These are phyloP conservation scores for Aspergillus steynii DNA, from an alignment of 495 filamentous ascomycete species.

Conservation along the genomic window DNA sequence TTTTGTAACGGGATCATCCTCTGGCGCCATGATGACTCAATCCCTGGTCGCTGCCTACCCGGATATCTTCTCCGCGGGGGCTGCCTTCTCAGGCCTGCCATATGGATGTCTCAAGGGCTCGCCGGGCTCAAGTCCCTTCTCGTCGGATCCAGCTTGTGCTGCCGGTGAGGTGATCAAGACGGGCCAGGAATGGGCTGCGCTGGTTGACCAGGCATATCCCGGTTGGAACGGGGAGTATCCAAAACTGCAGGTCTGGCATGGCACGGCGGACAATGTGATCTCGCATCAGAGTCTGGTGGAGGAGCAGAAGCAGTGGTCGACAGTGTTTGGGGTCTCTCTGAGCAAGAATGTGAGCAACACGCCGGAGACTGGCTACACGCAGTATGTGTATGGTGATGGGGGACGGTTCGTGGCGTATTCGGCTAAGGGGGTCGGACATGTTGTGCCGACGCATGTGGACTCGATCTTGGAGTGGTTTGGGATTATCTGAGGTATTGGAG, in stretches of 20 bases:
- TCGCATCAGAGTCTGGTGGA: conserved; percentile 47
- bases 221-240: conserved; percentile 54
- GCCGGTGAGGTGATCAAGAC: conserved; percentile 44
- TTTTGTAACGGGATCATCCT: conserved; percentile 53
- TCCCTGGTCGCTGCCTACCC: conserved; percentile 57
- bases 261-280: conserved; percentile 50
- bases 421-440: conserved; percentile 49
- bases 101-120: conserved; percentile 53
- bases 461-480: conserved; percentile 15
- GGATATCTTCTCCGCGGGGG: conserved; percentile 54
- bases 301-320: conserved; percentile 57
- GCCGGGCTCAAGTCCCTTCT: conserved; percentile 23
- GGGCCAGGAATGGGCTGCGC: conserved; percentile 47
- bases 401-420: conserved; percentile 46
- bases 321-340: conserved; percentile 43
- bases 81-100: conserved; percentile 59
- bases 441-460: conserved; percentile 28
- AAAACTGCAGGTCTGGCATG: conserved; percentile 56
- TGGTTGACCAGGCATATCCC: conserved; percentile 50
- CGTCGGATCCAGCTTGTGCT: conserved; percentile 51
- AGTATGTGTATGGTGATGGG: conserved; percentile 40
- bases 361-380: conserved; percentile 50
- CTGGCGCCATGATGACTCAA: conserved; percentile 43
- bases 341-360: conserved; percentile 34
- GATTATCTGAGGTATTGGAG: background rate